These are phyloP conservation scores for Iris pallida DNA, from an alignment of 116 monocot species.

Conservation along the genomic window DNA sequence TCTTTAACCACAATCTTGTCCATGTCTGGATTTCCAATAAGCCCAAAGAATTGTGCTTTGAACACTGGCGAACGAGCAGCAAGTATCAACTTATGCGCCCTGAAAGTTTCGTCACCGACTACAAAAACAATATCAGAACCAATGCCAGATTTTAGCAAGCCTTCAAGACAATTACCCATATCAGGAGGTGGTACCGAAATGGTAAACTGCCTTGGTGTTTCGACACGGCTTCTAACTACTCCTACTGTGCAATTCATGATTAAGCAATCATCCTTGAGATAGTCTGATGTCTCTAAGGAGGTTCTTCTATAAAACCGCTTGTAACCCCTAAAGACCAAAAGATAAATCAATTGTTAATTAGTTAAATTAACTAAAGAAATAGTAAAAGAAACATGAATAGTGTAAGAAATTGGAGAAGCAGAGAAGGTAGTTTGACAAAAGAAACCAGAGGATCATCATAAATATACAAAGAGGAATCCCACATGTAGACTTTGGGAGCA, in stretches of 20 bases:
- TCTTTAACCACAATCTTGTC: conserved; percentile 25
- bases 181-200: conserved; percentile 18
- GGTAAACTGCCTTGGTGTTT: conserved; percentile 14
- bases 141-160: conserved; percentile 16
- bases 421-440: conserved; percentile 2
- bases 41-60: conserved; percentile 25
- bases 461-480: neutral
- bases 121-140: conserved; percentile 26
- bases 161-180: conserved; percentile 14
- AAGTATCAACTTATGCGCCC: conserved; percentile 22
- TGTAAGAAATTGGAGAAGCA: neutral
- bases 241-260: conserved; percentile 30
- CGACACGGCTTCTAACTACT: conserved; percentile 23
- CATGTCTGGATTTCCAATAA: conserved; percentile 17
- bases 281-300: conserved; percentile 24
- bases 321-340: conserved; percentile 21
- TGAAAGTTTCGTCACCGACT: conserved; percentile 19
- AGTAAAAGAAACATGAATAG: neutral
- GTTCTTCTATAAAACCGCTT: conserved; percentile 23
- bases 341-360: neutral
- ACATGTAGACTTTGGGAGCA: too few species aligned
- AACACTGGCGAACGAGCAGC: conserved; percentile 36
- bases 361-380: neutral
- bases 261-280: conserved; percentile 26
- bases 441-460: neutral